Evolutionary conservation across 306 rosid species (phyloP).

Genomic region (Arachis stenosperma): DNA sequence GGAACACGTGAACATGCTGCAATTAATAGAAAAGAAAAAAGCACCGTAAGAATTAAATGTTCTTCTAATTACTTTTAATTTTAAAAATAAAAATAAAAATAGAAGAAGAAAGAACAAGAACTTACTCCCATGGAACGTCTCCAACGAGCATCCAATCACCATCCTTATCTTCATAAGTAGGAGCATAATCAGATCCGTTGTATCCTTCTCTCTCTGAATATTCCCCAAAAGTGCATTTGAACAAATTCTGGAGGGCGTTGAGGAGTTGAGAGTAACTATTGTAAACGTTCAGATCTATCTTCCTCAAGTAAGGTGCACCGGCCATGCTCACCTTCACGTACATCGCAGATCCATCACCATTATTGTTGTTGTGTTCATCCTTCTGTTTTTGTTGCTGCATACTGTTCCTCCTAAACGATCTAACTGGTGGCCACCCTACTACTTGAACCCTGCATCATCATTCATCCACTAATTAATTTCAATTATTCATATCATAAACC

Average conservation of each 20-base stretch:
- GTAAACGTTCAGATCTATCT: slow-evolving; percentile 71
- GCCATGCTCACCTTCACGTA: slow-evolving; percentile 85
- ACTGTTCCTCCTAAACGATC: slow-evolving; percentile 66
- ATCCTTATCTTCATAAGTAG: slow-evolving; percentile 75
- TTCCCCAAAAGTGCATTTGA: slow-evolving; percentile 71
- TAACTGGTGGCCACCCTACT: slow-evolving; percentile 98
- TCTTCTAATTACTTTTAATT: too few species aligned
- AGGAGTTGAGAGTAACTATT: slow-evolving; percentile 70
- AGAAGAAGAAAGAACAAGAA: not conserved
- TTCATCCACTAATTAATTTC: not conserved
- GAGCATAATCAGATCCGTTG: slow-evolving; percentile 61
- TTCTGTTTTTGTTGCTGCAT: slow-evolving; percentile 51
- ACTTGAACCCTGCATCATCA: slow-evolving; percentile 62
- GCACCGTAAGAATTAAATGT: too few species aligned
- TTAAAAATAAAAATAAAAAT: not conserved
- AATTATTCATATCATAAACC: too few species aligned
- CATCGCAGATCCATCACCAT: slow-evolving; percentile 47
- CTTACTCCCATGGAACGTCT: slow-evolving; percentile 81
- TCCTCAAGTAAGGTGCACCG: slow-evolving; percentile 87
- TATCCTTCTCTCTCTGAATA: slow-evolving; percentile 68
- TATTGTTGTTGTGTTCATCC: slow-evolving; percentile 3
- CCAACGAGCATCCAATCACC: slow-evolving; percentile 88
- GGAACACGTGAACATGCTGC: slow-evolving; percentile 70
- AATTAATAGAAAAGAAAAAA: not conserved
- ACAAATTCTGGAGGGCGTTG: slow-evolving; percentile 69